Evolutionary conservation across 495 filamentous ascomycete species (phyloP), one percentile per base, ranked within the genome.

Genomic region (Penicillium psychrofluorescens): DNA sequence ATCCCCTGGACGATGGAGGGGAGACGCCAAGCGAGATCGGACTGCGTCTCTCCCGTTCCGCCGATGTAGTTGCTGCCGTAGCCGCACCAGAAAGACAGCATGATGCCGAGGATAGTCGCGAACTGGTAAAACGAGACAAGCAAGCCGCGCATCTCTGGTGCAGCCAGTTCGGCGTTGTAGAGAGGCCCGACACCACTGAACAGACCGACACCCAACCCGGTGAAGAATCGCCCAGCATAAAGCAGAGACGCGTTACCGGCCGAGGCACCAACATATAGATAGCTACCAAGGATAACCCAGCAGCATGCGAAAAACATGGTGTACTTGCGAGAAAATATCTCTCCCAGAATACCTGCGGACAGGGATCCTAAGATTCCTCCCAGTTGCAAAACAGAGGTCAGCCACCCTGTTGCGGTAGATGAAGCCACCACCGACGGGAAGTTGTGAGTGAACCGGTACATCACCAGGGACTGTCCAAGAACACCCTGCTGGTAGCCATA

Each of bases 111-210:
- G 30, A 84, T 88, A 35, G 89, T 89, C 8, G 86, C 84, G 80
- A 85, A 88, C 60, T 90, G 86, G 59, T 89, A 86, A 22, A 84
- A 70, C 16, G 79, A 81, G 9, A 89, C 84, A 12, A 90, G 72
- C 13, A 85, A 72, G 15, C 86, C 86, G 34, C 86, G 80, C 52
- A 86, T 84, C 53, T 85, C 80, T 51, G 84, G 83, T 8, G 81
- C 81, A 0, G 85, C 79, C 38, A 90, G 78, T 59, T 90, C 86
- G 38, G 84, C 74, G 51, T 85, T 83, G 56, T 89, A 89, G 11
- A 88, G 73, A 1, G 85, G 86, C 9, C 68, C 59, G 36, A 84
- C 45, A 66, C 68, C 41, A 63, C 70, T 35, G 66, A 65, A 65
- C 13, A 56, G 81, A 44, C 86, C 86, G 45, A 89, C 78, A 43